phyloP scores from a whole-genome alignment of 371 early-diverging fungal species.

The Nosema muscidifuracis region DNA sequence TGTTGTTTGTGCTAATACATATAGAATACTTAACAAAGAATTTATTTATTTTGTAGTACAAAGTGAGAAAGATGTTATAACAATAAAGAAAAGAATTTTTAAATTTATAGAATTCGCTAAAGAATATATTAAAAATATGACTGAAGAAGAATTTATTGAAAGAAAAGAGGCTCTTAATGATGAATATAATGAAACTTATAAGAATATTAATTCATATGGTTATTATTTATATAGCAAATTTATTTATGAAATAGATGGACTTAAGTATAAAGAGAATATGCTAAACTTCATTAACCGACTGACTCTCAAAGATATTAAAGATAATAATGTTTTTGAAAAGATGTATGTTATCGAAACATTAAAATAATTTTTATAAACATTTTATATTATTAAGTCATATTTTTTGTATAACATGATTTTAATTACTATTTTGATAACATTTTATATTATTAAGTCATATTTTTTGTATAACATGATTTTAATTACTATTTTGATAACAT shows the following conservation, averaged over 20 bases:
- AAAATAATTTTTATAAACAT: no score
- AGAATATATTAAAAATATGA: neutral
- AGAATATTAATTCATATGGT: neutral
- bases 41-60: constrained; percentile 5
- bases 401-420: no score
- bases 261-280: neutral
- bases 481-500: no score
- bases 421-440: no score
- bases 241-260: neutral
- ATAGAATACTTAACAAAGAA: neutral
- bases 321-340: neutral
- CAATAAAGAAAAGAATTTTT: neutral
- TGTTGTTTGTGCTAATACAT: neutral
- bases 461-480: no score
- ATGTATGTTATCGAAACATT: neutral
- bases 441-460: no score
- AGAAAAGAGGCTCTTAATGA: neutral
- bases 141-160: neutral
- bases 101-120: neutral
- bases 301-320: neutral
- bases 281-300: neutral
- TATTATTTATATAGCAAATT: neutral
- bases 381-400: no score
- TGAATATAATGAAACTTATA: neutral
- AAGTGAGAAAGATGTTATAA: neutral